Conservation (phyloP, 345 rosid genomes). For the Kandelia obovata region DNA sequence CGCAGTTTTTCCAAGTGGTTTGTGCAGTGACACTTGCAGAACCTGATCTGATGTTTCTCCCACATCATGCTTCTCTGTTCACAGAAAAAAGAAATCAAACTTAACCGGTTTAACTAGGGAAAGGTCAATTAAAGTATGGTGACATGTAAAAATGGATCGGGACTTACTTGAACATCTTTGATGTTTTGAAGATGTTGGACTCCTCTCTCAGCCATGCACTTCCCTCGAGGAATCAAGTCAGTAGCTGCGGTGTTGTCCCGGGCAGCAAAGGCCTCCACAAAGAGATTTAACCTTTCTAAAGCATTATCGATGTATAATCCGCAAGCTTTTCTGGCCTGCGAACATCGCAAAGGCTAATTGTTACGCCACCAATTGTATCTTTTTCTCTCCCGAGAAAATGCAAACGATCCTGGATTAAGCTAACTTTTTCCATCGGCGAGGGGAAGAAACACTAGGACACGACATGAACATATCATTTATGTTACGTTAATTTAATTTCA, state of each 20-base stretch:
- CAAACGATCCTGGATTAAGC: too few relatives aligned
- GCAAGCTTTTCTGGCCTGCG: conserved; percentile 44
- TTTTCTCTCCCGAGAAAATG: too few relatives aligned
- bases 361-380: conserved; percentile 22
- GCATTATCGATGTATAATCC: conserved; percentile 57
- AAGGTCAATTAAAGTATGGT: background rate
- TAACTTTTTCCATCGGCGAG: too few relatives aligned
- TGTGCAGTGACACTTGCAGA: conserved; percentile 23
- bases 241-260: conserved; percentile 41
- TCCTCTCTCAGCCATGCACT: conserved; percentile 36
- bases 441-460: too few relatives aligned
- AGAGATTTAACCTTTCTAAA: conserved; percentile 48
- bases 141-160: background rate
- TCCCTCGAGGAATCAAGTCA: conserved; percentile 39
- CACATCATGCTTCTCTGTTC: conserved; percentile 48
- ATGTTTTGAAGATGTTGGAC: conserved; percentile 40
- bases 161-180: conserved; percentile 41
- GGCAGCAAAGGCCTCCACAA: conserved; percentile 49
- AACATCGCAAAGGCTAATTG: background rate
- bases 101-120: background rate
- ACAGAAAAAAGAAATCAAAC: background rate
- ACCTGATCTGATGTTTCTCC: conserved; percentile 56
- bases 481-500: too few relatives aligned
- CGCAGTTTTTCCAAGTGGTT: conserved; percentile 32
- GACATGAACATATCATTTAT: too few relatives aligned